Base-by-base conservation (phyloP, 352 stramenopile species). In the Thalassiosira pacifica region DNA sequence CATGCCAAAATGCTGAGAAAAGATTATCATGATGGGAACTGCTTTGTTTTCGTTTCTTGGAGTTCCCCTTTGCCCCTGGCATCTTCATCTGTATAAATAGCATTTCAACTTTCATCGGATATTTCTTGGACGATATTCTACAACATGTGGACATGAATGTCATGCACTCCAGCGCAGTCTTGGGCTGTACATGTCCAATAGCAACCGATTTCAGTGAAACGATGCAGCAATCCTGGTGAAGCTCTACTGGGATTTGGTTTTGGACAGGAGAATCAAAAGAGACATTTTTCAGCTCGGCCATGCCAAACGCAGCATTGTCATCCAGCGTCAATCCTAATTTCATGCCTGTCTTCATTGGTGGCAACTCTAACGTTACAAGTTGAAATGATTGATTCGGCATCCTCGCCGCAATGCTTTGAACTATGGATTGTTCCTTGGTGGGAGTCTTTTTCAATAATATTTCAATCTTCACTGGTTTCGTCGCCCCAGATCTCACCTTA, bases 1-100 rank as follows among this genome's bases (percentile, higher is more conserved):
- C 52, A 11, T 80, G 11, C 72, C 72, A 80, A 72, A n/a, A n/a
- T n/a, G n/a, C n/a, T n/a, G n/a, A n/a, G n/a, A 69, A 69, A 32
- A 1, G n/a, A 4, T 19, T 24, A 24, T 40, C 24, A 53, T 4
- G 4, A 29, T n/a, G n/a, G n/a, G n/a, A n/a, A n/a, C n/a, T n/a
- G n/a, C n/a, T n/a, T n/a, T n/a, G n/a, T n/a, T n/a, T n/a, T n/a
- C n/a, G n/a, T n/a, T n/a, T n/a, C n/a, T n/a, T n/a, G n/a, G n/a
- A n/a, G n/a, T n/a, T n/a, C n/a, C n/a, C n/a, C n/a, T n/a, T n/a
- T n/a, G n/a, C n/a, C n/a, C n/a, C n/a, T n/a, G n/a, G n/a, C n/a
- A n/a, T n/a, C n/a, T n/a, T n/a, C n/a, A n/a, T n/a, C n/a, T n/a
- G n/a, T n/a, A n/a, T n/a, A n/a, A n/a, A n/a, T n/a, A n/a, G n/a